Percentiles rank a stretch among this genome's conserved stretches.
Conservation (phyloP, 1,284 basidiomycete genomes). For the Sporisorium graminicola region DNA sequence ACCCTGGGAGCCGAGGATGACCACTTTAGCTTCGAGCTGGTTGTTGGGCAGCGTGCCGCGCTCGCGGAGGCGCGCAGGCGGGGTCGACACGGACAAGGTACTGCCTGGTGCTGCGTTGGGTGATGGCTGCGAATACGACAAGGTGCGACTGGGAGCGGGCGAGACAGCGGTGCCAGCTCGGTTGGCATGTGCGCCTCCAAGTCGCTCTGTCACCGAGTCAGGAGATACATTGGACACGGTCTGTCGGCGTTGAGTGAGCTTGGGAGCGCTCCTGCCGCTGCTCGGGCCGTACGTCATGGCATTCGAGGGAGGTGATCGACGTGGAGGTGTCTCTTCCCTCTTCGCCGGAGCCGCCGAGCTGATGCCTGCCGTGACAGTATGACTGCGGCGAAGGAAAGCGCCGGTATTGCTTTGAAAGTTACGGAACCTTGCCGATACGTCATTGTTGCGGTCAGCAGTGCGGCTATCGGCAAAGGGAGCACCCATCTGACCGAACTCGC, state of each 20-base stretch:
- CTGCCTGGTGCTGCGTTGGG: conserved; percentile 11
- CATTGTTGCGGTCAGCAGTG: conserved; percentile 10
- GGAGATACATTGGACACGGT: conserved; percentile 46
- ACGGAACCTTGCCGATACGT: conserved; percentile 35
- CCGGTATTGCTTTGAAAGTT: conserved; percentile 35
- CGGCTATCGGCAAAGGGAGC: conserved; percentile 29
- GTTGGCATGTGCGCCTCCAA: background rate
- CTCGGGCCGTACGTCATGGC: conserved; percentile 36
- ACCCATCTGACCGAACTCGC: conserved; percentile 52
- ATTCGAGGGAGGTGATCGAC: conserved; percentile 18
- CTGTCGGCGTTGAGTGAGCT: conserved; percentile 32
- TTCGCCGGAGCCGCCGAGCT: conserved; percentile 11
- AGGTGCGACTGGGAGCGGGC: conserved; percentile 23
- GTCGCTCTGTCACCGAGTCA: conserved; percentile 8
- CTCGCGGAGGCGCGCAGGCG: conserved; percentile 24
- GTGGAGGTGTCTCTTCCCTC: conserved; percentile 3
- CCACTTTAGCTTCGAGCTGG: conserved; percentile 90
- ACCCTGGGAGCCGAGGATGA: conserved; percentile 94
- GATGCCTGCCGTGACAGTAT: conserved; percentile 33
- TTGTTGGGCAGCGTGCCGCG: conserved; percentile 36
- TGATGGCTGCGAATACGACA: conserved; percentile 21
- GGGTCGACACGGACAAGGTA: conserved; percentile 14
- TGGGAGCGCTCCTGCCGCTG: conserved; percentile 33
- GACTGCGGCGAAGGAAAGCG: conserved; percentile 42
- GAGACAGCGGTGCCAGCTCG: conserved; percentile 13